Conservation (phyloP, 2,329 filamentous ascomycete genomes). For the Alternaria burnsii region DNA sequence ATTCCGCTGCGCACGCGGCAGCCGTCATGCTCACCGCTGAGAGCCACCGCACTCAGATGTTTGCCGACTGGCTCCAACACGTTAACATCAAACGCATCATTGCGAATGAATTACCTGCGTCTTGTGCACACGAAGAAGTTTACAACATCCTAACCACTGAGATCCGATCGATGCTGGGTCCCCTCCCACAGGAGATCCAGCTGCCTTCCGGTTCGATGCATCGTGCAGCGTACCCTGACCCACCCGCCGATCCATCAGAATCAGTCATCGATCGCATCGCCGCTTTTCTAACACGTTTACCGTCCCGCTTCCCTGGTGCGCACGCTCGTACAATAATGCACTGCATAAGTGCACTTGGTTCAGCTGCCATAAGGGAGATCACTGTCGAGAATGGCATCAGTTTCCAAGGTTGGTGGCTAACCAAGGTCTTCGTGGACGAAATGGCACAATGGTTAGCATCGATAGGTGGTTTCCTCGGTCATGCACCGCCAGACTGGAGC, state of each 20-base stretch:
- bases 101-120: conserved; percentile 62
- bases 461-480: conserved; percentile 84
- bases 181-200: conserved; percentile 71
- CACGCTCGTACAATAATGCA: conserved; percentile 76
- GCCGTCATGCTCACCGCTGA: conserved; percentile 91
- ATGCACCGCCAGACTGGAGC: conserved; percentile 46
- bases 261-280: conserved; percentile 82
- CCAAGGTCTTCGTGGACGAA: conserved; percentile 94
- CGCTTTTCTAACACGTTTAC: conserved; percentile 73
- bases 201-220: conserved; percentile 64
- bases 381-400: conserved; percentile 80
- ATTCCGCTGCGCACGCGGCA: conserved; percentile 90
- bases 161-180: conserved; percentile 74
- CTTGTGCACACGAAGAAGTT: conserved; percentile 64
- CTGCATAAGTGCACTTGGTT: conserved; percentile 78
- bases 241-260: conserved; percentile 40
- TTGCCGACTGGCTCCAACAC: conserved; percentile 81
- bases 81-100: conserved; percentile 66
- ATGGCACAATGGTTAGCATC: conserved; percentile 91
- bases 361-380: conserved; percentile 80
- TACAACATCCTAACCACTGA: conserved; percentile 65
- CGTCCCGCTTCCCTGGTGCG: conserved; percentile 76
- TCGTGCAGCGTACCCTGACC: conserved; percentile 35
- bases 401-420: conserved; percentile 93
- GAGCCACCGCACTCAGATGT: conserved; percentile 94